A percentile compares a stretch with the other conserved stretches of the same genome.
Evolutionary conservation across 2,329 filamentous ascomycete species (phyloP).

Genomic region (Sphaerulina vaccinii): DNA sequence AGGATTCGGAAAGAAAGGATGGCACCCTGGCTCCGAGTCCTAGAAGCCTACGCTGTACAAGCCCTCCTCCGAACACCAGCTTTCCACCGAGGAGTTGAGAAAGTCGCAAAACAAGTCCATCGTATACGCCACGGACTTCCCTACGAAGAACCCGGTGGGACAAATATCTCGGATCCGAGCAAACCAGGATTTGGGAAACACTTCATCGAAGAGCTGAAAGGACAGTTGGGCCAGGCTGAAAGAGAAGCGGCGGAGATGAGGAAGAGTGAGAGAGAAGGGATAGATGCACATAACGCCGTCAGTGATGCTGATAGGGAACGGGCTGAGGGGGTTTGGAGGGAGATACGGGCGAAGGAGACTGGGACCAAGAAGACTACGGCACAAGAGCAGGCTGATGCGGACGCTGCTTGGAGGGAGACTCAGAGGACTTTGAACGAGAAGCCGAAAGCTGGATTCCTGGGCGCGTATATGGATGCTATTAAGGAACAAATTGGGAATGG

Average conservation of each 20-base stretch:
- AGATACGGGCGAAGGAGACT: slow-evolving; percentile 13
- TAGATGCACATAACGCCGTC: slow-evolving; percentile 20
- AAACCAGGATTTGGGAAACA: slow-evolving; percentile 47
- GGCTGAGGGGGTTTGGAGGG: slow-evolving; percentile 17
- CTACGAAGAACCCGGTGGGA: slow-evolving; percentile 50
- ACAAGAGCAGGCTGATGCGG: slow-evolving; percentile 22
- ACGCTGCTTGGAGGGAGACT: slow-evolving; percentile 31
- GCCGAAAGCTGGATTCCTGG: slow-evolving; percentile 30
- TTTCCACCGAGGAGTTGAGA: slow-evolving; percentile 56
- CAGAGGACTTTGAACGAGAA: slow-evolving; percentile 17
- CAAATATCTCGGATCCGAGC: slow-evolving; percentile 43
- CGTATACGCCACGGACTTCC: slow-evolving; percentile 49
- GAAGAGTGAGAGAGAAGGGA: slow-evolving; percentile 22
- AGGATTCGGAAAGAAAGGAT: no score
- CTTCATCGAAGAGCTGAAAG: slow-evolving; percentile 53
- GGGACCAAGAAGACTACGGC: slow-evolving; percentile 10
- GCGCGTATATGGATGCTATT: slow-evolving; percentile 34
- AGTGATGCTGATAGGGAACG: slow-evolving; percentile 5
- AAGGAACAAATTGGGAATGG: slow-evolving; percentile 32
- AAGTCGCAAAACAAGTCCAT: slow-evolving; percentile 50
- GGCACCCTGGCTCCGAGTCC: slow-evolving; percentile 39
- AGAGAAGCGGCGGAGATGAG: slow-evolving; percentile 19
- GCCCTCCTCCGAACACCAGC: slow-evolving; percentile 54
- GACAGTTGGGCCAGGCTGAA: slow-evolving; percentile 33
- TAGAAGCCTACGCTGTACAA: slow-evolving; percentile 40